Evolutionary conservation across 164 flowering plant species (phyloP), one percentile per base, ranked within the genome.

Genomic region (Cinnamomum micranthum): DNA sequence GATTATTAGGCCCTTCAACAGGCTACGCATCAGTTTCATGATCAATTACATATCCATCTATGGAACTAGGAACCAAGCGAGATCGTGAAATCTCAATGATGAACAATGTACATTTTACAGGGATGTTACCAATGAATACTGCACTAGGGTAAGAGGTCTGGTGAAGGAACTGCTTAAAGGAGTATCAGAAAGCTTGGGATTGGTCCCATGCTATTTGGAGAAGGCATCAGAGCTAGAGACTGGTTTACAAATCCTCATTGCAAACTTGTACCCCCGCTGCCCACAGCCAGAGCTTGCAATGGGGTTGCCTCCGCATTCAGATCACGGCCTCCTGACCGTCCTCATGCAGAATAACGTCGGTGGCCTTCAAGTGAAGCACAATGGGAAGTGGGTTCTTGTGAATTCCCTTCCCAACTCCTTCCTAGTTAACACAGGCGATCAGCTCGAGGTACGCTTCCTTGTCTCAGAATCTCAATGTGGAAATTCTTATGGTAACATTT

Each of bases 351-450:
- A 92, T 31, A 80, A 77, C 19, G 73, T 83, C 0, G 80, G 82
- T 2, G 97, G 98, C 11, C 85, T 92, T 27, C 91, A 93, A 68
- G 6, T 92, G n/a, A 81, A 74, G 17, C 91, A 86, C 73, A 67
- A 82, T 1, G 91, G 82, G 0, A 84, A 87, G 47, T 93, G 97
- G 95, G 71, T 93, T 66, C 77, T 77, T 58, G 87, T 89, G 15
- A 73, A 82, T 66, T 59, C 89, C 50, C 35, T 75, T 2, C 94
- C 93, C n/a, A 86, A 83, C 73, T 81, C 90, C 2, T 76, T 89
- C 58, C 63, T 91, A 4, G 87, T 90, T n/a, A 89, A 87, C 85
- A 79, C 79, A 15, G 90, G 83, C 2, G 94, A 92, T 77, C 92
- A 90, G 2, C 76, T 88, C 3, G 87, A 86, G 87, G 90, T 87